Base-by-base conservation (phyloP, 1,139 yeast species). In the Taphrina sp. region DNA sequence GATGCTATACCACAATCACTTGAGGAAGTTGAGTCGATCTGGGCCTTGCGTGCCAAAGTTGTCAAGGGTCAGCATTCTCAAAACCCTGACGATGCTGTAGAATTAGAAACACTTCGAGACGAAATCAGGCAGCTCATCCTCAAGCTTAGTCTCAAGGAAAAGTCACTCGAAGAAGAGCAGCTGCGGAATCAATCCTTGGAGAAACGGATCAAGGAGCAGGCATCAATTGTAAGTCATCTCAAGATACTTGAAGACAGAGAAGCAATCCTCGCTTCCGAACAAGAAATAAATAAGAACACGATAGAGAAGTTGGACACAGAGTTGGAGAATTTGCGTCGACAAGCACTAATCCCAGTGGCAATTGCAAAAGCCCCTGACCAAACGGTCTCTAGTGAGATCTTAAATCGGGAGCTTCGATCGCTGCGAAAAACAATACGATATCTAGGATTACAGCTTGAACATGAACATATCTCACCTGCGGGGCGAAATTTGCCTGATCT, bases 151-250 rank as follows among this genome's bases (percentile, higher is more conserved):
- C 24, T 31, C 8, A 43, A 54, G 33, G 61, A 61, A 35, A 52
- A 29, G n/a, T 46, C 44, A n/a, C 34, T 60, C 5, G 64, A 58
- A 33, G 64, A 61, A 38, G 43, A 59, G 14, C 23, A 44, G 28
- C 44, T 61, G 19, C 54, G 54, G 24, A 35, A 46, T 7, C 39
- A 43, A 16, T 46, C 61, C 5, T 53, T 60, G 2, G 59, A 59
- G 16, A 34, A 52, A 8, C 46, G 42, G 8, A 31, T 38, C 14
- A 36, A n/a, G n/a, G 58, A 51, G 26, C 24, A 33, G 8, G 36
- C 26, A 12, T 20, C 24, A 23, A 8, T 22, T 20, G 33, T 38
- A 8, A 29, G 28, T 26, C 29, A 35, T n/a, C 28, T 46, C 47
- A 47, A 29, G 34, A 33, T 26, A 1, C 41, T 52, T 19, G 56